A percentile compares a stretch with the other conserved stretches of the same genome.
These are phyloP conservation scores for Camellia lanceoleosa DNA, from an alignment of 148 eudicot genomes.

Conservation along the genomic window DNA sequence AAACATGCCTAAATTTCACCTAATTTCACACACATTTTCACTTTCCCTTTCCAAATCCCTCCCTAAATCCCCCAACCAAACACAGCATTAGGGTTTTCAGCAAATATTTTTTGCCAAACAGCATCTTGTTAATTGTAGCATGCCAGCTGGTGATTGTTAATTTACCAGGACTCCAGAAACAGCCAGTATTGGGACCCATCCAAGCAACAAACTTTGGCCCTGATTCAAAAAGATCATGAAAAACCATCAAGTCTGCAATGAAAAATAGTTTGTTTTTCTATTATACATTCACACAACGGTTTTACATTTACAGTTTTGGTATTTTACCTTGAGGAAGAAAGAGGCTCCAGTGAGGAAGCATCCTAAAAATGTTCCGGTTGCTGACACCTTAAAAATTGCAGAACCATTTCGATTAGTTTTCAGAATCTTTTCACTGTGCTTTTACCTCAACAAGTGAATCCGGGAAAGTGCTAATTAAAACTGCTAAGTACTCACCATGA, in stretches of 20 bases:
- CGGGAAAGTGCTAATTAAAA: too few species aligned
- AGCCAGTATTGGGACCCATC: constrained; percentile 61
- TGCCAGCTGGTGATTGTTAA: neutral
- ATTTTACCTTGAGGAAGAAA: constrained; percentile 66
- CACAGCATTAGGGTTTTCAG: too few species aligned
- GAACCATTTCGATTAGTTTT: neutral
- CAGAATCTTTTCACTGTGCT: neutral
- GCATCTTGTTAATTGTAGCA: neutral
- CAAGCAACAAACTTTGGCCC: constrained; percentile 53
- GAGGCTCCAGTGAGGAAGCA: constrained; percentile 59
- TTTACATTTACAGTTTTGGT: too few species aligned
- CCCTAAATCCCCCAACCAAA: too few species aligned
- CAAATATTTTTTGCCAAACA: too few species aligned
- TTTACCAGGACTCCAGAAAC: constrained; percentile 77
- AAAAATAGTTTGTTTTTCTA: too few species aligned
- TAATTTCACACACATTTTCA: too few species aligned
- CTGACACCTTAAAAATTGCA: constrained; percentile 47
- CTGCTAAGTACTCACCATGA: constrained; percentile 37
- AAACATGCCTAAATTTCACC: too few species aligned
- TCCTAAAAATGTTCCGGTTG: constrained; percentile 68
- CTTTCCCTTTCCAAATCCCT: too few species aligned
- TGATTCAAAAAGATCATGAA: constrained; percentile 17
- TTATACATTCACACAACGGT: neutral
- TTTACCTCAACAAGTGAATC: too few species aligned
- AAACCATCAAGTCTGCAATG: neutral